These are phyloP conservation scores for Hortiboletus rubellus DNA, from an alignment of 1,284 basidiomycete genomes.

Conservation along the genomic window DNA sequence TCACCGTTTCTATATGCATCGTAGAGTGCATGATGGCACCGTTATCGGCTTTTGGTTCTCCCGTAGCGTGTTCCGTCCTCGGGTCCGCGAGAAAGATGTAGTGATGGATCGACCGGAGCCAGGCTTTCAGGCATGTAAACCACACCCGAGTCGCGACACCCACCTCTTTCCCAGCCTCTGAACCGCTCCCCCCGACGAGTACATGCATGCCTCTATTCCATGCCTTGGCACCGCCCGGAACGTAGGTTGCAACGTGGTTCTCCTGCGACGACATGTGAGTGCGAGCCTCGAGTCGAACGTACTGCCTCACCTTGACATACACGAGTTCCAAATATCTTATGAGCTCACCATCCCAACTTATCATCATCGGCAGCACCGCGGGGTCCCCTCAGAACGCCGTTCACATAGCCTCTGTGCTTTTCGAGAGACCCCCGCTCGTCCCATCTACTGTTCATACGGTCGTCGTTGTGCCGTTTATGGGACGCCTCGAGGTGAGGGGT, in stretches of 20 bases:
- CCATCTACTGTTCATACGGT: slow-evolving; percentile 52
- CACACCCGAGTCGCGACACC: not conserved
- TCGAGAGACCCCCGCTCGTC: slow-evolving; percentile 50
- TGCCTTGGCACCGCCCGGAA: slow-evolving; percentile 42
- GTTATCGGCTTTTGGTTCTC: slow-evolving; percentile 47
- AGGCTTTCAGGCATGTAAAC: slow-evolving; percentile 22
- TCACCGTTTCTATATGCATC: slow-evolving; percentile 39
- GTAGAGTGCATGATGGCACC: slow-evolving; percentile 37
- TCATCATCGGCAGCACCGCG: slow-evolving; percentile 47
- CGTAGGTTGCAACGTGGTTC: slow-evolving; percentile 45
- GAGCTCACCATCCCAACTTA: slow-evolving; percentile 53
- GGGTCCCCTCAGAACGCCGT: slow-evolving; percentile 41
- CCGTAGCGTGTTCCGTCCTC: slow-evolving; percentile 46
- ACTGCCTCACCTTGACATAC: slow-evolving; percentile 46
- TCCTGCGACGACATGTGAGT: slow-evolving; percentile 30
- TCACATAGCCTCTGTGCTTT: slow-evolving; percentile 51
- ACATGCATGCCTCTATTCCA: slow-evolving; percentile 54
- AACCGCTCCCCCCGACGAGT: slow-evolving; percentile 50
- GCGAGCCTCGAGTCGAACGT: not conserved
- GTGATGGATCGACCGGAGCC: slow-evolving; percentile 48
- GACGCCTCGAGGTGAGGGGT: slow-evolving; percentile 47
- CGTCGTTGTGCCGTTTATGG: slow-evolving; percentile 54
- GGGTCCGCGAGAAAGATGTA: slow-evolving; percentile 51
- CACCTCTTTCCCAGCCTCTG: slow-evolving; percentile 44
- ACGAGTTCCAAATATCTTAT: slow-evolving; percentile 56